phyloP scores from a whole-genome alignment of 179 eudicot genomes.

The Carnegiea gigantea region DNA sequence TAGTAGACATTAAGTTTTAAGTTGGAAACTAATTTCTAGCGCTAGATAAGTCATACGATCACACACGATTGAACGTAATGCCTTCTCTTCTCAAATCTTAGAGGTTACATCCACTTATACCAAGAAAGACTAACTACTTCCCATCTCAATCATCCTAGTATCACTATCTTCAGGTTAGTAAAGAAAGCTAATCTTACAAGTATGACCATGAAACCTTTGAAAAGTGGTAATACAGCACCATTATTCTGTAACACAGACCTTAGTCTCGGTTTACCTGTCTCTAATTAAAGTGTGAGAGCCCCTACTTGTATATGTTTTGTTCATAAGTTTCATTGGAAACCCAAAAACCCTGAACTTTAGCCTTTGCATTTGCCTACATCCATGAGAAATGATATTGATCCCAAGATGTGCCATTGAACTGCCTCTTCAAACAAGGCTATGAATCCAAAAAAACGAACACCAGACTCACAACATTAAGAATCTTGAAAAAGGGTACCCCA shows the following conservation, averaged over 20 bases:
- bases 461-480: slow-evolving; percentile 3
- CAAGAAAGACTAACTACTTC: neutral
- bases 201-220: neutral
- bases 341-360: slow-evolving; percentile 13
- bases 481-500: slow-evolving; percentile 11
- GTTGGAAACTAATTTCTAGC: neutral
- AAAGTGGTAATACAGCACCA: no score
- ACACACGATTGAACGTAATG: neutral
- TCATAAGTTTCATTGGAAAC: neutral
- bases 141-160: neutral
- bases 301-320: neutral
- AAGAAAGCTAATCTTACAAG: neutral
- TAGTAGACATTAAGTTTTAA: neutral
- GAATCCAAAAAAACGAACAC: slow-evolving; percentile 5
- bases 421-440: neutral
- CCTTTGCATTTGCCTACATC: neutral
- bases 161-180: neutral
- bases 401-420: neutral
- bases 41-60: neutral
- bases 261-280: neutral
- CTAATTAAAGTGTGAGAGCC: neutral
- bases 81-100: neutral
- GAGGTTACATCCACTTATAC: neutral
- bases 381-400: neutral
- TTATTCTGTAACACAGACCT: neutral